Evolutionary conservation across 2,329 filamentous ascomycete genomes (phyloP), one percentile per base, ranked within the genome.

Genomic region (Fusarium proliferatum): DNA sequence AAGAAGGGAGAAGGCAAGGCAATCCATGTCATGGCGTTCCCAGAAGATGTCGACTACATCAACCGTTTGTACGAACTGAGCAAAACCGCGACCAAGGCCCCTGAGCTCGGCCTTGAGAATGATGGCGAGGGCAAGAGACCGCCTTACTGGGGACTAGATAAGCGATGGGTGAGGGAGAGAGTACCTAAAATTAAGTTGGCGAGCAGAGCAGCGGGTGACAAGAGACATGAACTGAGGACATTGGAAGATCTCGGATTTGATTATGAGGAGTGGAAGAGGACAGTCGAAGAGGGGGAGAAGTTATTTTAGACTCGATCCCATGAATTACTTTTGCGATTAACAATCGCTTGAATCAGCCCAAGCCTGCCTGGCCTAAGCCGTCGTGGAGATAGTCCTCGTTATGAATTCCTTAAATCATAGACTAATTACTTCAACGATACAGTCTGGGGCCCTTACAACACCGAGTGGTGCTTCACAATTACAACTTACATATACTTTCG

Each of bases 31-130:
- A 73, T 87, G 46, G 78, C 78, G 4, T 85, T 81, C 57, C 89
- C 89, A 0, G 85, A 85, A 42, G 90, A 92, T 75, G 86, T 86
- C 0, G 82, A 88, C 7, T 91, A 91, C 72, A 88, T 92, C 73
- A 91, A 92, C 73, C 82, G 82, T 67, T 79, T 92, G 60, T 82
- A 88, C 51, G 82, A 85, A 17, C 86, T 87, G 82, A 87, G 85
- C 21, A 76, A 81, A 15, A 78, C 77, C 6, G 87, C 86, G 2
- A 52, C 61, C 21, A 75, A 60, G 43, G 73, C 56, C 4, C 59
- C 62, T 1, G 80, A 74, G 1, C 64, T 84, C 0, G 80, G 75
- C 0, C 73, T 85, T 9, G 81, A 81, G 26, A 83, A 84, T 42
- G 77, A 80, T 6, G 84, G 84, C 0, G 61, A 68, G 11, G 83